These are phyloP conservation scores for Mycosarcoma mackinlayi DNA, from an alignment of 1,284 basidiomycete genomes.

Conservation along the genomic window DNA sequence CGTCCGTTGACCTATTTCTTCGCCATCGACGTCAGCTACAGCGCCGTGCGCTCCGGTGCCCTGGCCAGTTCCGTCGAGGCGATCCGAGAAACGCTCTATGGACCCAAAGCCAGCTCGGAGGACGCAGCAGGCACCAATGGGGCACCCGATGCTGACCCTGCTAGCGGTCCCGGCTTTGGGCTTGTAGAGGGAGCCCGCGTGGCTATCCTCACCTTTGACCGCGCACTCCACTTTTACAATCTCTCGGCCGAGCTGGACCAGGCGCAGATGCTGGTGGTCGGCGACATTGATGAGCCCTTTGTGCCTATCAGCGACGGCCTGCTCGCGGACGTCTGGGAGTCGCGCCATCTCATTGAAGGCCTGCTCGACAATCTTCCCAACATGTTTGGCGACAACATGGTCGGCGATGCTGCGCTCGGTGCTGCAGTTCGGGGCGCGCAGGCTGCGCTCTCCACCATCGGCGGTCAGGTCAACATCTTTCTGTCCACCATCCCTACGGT, in stretches of 20 bases:
- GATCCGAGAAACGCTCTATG: slow-evolving; percentile 78
- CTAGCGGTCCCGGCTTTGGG: slow-evolving; percentile 59
- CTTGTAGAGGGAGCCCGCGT: slow-evolving; percentile 64
- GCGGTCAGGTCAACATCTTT: slow-evolving; percentile 88
- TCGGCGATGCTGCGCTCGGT: slow-evolving; percentile 78
- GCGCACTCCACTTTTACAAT: slow-evolving; percentile 87
- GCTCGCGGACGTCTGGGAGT: slow-evolving; percentile 81
- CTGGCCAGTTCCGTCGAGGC: slow-evolving; percentile 78
- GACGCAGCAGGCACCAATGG: slow-evolving; percentile 41
- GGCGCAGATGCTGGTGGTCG: slow-evolving; percentile 83
- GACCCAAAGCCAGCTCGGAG: slow-evolving; percentile 45
- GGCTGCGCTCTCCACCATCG: slow-evolving; percentile 80
- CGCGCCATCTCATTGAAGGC: slow-evolving; percentile 75
- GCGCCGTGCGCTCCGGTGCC: slow-evolving; percentile 79
- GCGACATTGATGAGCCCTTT: slow-evolving; percentile 91
- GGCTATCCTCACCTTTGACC: slow-evolving; percentile 86
- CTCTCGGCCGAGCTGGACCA: slow-evolving; percentile 76
- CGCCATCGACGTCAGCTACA: slow-evolving; percentile 84
- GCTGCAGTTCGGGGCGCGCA: slow-evolving; percentile 75
- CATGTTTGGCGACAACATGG: slow-evolving; percentile 74
- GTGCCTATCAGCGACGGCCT: slow-evolving; percentile 81
- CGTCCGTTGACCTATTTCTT: slow-evolving; percentile 83
- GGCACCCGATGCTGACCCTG: slow-evolving; percentile 33
- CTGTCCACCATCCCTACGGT: slow-evolving; percentile 80
- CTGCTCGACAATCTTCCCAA: slow-evolving; percentile 77